These are phyloP conservation scores for Schrenkiella parvula DNA, from an alignment of 345 rosid species.

Conservation along the genomic window DNA sequence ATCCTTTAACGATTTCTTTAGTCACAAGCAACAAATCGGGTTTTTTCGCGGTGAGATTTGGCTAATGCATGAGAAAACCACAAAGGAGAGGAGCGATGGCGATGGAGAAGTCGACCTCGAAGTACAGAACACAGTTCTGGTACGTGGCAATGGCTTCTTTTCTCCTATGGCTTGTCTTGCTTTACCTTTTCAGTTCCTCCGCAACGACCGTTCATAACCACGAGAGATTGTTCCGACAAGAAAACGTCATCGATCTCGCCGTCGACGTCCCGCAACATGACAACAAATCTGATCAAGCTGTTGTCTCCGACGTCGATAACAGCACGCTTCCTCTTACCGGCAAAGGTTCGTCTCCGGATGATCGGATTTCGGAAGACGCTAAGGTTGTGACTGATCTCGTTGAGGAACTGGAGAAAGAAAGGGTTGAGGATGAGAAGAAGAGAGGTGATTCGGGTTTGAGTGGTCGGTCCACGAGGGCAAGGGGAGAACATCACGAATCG, in stretches of 20 bases:
- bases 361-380: slow-evolving; percentile 20
- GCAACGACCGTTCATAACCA: slow-evolving; percentile 26
- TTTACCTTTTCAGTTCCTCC: slow-evolving; percentile 43
- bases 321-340: slow-evolving; percentile 11
- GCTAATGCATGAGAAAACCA: slow-evolving; percentile 29
- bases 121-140: slow-evolving; percentile 45
- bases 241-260: slow-evolving; percentile 15
- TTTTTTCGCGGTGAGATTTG: background rate
- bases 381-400: slow-evolving; percentile 21
- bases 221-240: slow-evolving; percentile 21
- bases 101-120: slow-evolving; percentile 39
- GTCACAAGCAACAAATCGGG: background rate
- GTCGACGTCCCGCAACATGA: background rate
- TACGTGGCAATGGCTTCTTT: slow-evolving; percentile 39
- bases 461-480: slow-evolving; percentile 3
- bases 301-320: slow-evolving; percentile 2
- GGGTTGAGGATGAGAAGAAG: background rate
- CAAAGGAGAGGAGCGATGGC: slow-evolving; percentile 33
- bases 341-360: background rate
- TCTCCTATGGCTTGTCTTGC: slow-evolving; percentile 47
- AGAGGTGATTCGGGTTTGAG: slow-evolving; percentile 1
- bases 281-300: slow-evolving; percentile 19
- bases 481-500: slow-evolving; percentile 5
- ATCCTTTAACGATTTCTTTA: slow-evolving; percentile 3
- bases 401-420: slow-evolving; percentile 25